These are phyloP conservation scores for Tylopilus felleus DNA, from an alignment of 768 basidiomycete species.

Conservation along the genomic window DNA sequence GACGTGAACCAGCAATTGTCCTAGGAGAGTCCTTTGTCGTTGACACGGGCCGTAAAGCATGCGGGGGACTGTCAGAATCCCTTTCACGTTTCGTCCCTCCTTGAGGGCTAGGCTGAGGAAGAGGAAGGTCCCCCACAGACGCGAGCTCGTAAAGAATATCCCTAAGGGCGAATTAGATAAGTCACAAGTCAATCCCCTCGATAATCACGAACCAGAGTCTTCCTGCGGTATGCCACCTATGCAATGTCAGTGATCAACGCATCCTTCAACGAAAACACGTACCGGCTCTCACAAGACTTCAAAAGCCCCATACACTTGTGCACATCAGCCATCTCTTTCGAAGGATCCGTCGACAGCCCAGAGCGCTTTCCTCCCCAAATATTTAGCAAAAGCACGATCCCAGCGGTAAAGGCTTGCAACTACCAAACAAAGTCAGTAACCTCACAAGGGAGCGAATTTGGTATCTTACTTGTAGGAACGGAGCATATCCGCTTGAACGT, in stretches of 20 bases:
- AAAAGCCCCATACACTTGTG: conserved; percentile 46
- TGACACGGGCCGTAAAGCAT: conserved; percentile 4
- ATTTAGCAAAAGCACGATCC: conserved; percentile 52
- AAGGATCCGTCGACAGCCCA: conserved; percentile 39
- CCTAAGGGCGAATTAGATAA: conserved; percentile 36
- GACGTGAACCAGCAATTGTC: conserved; percentile 34
- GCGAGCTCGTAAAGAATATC: conserved; percentile 72
- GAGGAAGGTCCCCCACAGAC: conserved; percentile 65
- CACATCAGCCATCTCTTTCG: conserved; percentile 49
- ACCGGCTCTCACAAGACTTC: conserved; percentile 36
- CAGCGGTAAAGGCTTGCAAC: conserved; percentile 46
- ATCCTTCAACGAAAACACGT: conserved; percentile 3
- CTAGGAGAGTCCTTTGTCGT: conserved; percentile 19
- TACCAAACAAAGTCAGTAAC: conserved; percentile 7
- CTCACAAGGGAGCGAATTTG: no score
- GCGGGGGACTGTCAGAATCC: conserved; percentile 48
- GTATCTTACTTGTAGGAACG: conserved; percentile 31
- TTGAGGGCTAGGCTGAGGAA: conserved; percentile 53
- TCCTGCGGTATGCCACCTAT: conserved; percentile 48
- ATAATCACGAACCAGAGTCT: conserved; percentile 42
- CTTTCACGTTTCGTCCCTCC: conserved; percentile 61
- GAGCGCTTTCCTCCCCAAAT: conserved; percentile 51
- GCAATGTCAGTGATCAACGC: not conserved
- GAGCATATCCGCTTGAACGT: conserved; percentile 26
- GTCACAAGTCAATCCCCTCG: not conserved